Conservation (phyloP, 1,284 basidiomycete species). For the Irpex sp. region DNA sequence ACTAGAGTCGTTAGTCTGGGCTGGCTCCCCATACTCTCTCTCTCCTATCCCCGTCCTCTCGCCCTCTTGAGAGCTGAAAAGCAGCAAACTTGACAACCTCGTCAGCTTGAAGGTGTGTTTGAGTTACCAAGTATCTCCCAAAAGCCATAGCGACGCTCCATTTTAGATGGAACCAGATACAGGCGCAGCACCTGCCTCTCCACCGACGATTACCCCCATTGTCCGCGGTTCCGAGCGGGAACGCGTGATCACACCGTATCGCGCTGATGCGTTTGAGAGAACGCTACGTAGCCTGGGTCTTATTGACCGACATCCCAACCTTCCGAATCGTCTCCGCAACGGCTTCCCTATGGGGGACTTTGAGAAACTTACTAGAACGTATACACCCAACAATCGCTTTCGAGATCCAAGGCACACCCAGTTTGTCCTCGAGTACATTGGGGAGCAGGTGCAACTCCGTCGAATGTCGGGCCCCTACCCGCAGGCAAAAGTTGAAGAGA, state of each 20-base stretch:
- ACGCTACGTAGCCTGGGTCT: background rate
- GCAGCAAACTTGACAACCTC: no score
- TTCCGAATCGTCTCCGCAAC: background rate
- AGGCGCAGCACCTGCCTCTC: background rate
- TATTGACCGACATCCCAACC: background rate
- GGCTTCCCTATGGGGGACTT: background rate
- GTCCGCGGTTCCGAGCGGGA: background rate
- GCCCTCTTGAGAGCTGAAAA: no score
- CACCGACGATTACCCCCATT: background rate
- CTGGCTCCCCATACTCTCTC: no score
- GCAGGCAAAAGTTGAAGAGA: constrained; percentile 13
- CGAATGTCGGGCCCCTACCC: background rate
- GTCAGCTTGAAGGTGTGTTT: no score
- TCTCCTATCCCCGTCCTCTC: no score
- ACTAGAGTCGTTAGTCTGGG: no score
- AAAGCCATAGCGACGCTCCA: no score
- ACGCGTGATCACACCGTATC: background rate
- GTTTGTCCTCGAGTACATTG: background rate
- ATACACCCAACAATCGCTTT: background rate
- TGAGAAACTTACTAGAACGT: background rate
- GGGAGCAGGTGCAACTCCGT: background rate
- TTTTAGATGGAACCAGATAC: background rate
- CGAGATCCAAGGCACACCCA: background rate
- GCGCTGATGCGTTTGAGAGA: background rate
- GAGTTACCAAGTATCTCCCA: no score